These are phyloP conservation scores for Stereum hirsutum DNA, from an alignment of 1,284 basidiomycete species.

Conservation along the genomic window DNA sequence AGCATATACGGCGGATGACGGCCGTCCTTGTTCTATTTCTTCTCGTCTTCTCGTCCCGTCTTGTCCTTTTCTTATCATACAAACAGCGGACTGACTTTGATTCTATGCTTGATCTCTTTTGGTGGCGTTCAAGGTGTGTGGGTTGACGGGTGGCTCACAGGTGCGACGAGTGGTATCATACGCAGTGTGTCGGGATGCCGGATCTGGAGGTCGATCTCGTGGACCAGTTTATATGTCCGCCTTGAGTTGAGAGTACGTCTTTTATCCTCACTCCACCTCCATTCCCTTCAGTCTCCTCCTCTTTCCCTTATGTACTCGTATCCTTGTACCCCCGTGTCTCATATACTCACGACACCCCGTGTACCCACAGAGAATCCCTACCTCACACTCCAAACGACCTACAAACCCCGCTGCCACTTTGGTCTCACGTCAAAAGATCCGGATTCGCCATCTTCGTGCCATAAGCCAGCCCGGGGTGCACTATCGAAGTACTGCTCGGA, in stretches of 20 bases:
- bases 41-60: too few relatives aligned
- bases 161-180: conserved; percentile 88
- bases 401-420: conserved; percentile 65
- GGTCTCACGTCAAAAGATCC: conserved; percentile 55
- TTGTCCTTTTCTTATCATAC: too few relatives aligned
- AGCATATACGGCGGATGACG: too few relatives aligned
- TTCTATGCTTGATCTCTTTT: neutral
- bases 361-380: conserved; percentile 48
- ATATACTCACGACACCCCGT: too few relatives aligned
- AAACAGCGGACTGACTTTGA: too few relatives aligned
- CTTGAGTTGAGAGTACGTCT: conserved; percentile 60
- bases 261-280: neutral
- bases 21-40: too few relatives aligned
- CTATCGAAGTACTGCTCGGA: conserved; percentile 83
- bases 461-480: conserved; percentile 67
- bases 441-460: conserved; percentile 55
- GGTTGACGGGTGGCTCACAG: conserved; percentile 33
- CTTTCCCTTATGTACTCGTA: too few relatives aligned
- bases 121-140: neutral
- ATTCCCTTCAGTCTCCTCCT: too few relatives aligned
- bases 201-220: conserved; percentile 75
- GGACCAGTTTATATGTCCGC: conserved; percentile 80
- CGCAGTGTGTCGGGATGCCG: conserved; percentile 68
- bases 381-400: conserved; percentile 59
- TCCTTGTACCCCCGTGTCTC: too few relatives aligned